A percentile compares a stretch with the other conserved stretches of the same genome.
phyloP scores from a whole-genome alignment of 2,329 filamentous ascomycete species.

The Dothidotthia symphoricarpi region DNA sequence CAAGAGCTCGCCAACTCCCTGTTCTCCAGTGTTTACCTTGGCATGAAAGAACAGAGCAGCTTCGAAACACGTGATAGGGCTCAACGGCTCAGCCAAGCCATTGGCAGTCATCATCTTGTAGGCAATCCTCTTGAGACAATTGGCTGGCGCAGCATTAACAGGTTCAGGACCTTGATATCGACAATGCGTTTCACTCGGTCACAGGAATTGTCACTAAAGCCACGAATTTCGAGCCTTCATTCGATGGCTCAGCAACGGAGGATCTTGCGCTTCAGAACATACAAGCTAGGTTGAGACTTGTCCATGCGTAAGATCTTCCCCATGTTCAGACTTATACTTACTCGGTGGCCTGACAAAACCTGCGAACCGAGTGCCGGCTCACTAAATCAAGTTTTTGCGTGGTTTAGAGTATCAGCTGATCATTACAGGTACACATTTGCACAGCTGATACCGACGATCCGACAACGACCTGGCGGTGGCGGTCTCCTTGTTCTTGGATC shows the following conservation, averaged over 20 bases:
- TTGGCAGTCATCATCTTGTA: conserved; percentile 70
- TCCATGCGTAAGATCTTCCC: conserved; percentile 65
- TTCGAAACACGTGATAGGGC: conserved; percentile 57
- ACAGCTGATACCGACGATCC: conserved; percentile 60
- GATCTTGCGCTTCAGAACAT: conserved; percentile 68
- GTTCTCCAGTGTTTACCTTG: conserved; percentile 52
- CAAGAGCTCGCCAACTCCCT: conserved; percentile 60
- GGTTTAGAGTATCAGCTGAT: too few species aligned
- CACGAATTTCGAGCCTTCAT: conserved; percentile 60
- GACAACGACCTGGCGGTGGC: conserved; percentile 57
- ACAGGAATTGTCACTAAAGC: conserved; percentile 59
- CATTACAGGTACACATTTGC: too few species aligned
- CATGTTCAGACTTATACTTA: too few species aligned
- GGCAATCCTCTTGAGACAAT: too few species aligned
- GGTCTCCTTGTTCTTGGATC: conserved; percentile 64
- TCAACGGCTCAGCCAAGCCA: conserved; percentile 57
- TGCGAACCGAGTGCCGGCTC: too few species aligned
- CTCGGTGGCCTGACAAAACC: too few species aligned
- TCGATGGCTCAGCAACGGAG: conserved; percentile 61
- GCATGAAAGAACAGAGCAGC: conserved; percentile 15
- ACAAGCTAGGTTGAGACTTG: conserved; percentile 64
- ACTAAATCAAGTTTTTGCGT: too few species aligned
- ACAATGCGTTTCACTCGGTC: conserved; percentile 61
- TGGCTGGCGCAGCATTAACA: too few species aligned
- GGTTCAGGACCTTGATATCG: conserved; percentile 60